A percentile compares a stretch with the other conserved stretches of the same genome.
phyloP scores from a whole-genome alignment of 2,329 filamentous ascomycete genomes.

The Setomelanomma holmii region DNA sequence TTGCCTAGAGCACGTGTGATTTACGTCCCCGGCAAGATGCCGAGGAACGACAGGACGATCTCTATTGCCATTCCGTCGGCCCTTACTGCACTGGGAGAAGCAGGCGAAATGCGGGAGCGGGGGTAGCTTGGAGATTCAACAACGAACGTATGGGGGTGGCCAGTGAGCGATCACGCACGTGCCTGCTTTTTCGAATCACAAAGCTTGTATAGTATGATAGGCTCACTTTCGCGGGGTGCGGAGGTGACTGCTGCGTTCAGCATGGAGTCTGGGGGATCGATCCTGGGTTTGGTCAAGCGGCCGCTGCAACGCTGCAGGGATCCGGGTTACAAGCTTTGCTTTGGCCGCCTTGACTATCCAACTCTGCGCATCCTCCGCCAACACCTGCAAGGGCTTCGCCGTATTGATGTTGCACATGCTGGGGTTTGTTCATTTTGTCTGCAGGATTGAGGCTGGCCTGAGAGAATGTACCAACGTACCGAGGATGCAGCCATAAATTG shows the following conservation, averaged over 20 bases:
- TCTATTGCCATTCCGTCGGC: background rate
- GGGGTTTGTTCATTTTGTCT: background rate
- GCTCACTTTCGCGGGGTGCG: background rate
- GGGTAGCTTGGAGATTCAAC: background rate
- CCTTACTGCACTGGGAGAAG: background rate
- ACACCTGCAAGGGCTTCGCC: background rate
- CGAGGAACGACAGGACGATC: background rate
- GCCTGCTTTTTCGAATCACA: background rate
- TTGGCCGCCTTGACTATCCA: conserved; percentile 22
- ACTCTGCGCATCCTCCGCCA: conserved; percentile 18
- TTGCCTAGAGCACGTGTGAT: no score
- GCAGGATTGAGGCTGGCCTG: background rate
- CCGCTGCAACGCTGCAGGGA: conserved; percentile 23
- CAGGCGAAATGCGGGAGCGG: background rate
- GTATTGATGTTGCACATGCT: background rate
- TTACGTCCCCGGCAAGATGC: no score
- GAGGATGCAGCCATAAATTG: conserved; percentile 6
- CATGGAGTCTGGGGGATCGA: conserved; percentile 7
- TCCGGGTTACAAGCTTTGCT: conserved; percentile 29
- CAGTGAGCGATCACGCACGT: background rate
- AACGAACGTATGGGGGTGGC: background rate
- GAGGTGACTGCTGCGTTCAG: background rate
- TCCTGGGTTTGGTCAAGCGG: conserved; percentile 18
- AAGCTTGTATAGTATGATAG: no score
- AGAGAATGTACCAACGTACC: conserved; percentile 13